Conservation (phyloP, 1,284 basidiomycete genomes). For the Pseudozyma sp. region DNA sequence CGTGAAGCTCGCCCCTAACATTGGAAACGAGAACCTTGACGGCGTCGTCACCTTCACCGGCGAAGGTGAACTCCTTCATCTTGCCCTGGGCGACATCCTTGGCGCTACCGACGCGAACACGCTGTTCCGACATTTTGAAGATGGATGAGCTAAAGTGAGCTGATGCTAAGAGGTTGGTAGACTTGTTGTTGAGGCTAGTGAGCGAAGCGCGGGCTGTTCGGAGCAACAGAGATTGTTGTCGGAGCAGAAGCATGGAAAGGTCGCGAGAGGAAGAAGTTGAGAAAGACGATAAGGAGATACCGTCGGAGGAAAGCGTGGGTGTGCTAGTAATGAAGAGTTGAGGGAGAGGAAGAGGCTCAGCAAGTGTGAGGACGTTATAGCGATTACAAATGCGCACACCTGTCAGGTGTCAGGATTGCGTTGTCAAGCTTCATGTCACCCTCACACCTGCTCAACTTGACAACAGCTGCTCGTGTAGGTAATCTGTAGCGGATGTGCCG, state of each 20-base stretch:
- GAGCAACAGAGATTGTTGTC: slow-evolving; percentile 30
- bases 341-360: too few species aligned
- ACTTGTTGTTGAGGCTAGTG: not conserved
- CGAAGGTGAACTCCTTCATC: slow-evolving; percentile 82
- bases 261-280: not conserved
- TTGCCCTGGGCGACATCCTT: slow-evolving; percentile 49
- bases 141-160: slow-evolving; percentile 16
- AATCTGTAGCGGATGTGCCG: slow-evolving; percentile 21
- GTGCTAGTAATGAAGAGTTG: not conserved
- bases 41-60: slow-evolving; percentile 76
- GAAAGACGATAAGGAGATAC: slow-evolving; percentile 10
- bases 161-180: not conserved
- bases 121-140: slow-evolving; percentile 42
- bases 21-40: slow-evolving; percentile 76
- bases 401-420: too few species aligned
- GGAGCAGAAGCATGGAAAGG: slow-evolving; percentile 38
- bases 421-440: too few species aligned
- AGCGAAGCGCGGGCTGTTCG: slow-evolving; percentile 23
- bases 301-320: not conserved
- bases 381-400: too few species aligned
- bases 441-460: too few species aligned
- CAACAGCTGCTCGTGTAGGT: slow-evolving; percentile 29
- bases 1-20: slow-evolving; percentile 76
- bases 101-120: slow-evolving; percentile 44
- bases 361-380: not conserved